Evolutionary conservation across 2,329 filamentous ascomycete genomes (phyloP).

Genomic region (Pyricularia sp.): DNA sequence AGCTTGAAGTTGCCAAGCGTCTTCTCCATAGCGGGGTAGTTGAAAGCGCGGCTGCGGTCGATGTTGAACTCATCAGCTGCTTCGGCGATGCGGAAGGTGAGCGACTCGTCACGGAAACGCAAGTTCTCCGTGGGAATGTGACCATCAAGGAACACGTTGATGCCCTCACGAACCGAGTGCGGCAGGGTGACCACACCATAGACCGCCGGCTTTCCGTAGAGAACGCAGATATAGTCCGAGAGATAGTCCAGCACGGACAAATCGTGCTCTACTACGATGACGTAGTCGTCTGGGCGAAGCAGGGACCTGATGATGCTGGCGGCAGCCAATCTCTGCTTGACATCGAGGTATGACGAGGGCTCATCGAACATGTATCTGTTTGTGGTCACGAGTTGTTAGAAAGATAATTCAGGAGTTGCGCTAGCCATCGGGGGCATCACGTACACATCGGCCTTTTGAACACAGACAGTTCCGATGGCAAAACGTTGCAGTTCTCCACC

Average conservation of each 20-base stretch:
- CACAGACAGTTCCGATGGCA: constrained; percentile 89
- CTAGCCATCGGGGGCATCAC: constrained; percentile 15
- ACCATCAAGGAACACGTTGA: constrained; percentile 98
- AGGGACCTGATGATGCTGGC: constrained; percentile 88
- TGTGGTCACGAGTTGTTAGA: background rate
- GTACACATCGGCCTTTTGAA: constrained; percentile 87
- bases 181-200: constrained; percentile 97
- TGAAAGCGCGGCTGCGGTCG: constrained; percentile 78
- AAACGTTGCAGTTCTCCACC: constrained; percentile 98
- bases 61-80: constrained; percentile 78
- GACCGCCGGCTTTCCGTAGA: constrained; percentile 90
- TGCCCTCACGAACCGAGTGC: constrained; percentile 92
- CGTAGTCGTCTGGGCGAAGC: constrained; percentile 80
- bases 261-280: constrained; percentile 99
- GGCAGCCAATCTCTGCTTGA: constrained; percentile 94
- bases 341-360: constrained; percentile 97
- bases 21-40: constrained; percentile 87
- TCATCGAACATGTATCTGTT: constrained; percentile 93
- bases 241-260: constrained; percentile 97
- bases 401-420: background rate
- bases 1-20: constrained; percentile 84
- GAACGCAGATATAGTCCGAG: constrained; percentile 94
- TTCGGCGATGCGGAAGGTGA: constrained; percentile 91
- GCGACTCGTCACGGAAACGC: constrained; percentile 92
- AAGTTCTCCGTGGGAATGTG: constrained; percentile 98